These are phyloP conservation scores for Neocallimastix lanati DNA, from an alignment of 192 early-diverging fungal genomes.

Conservation along the genomic window DNA sequence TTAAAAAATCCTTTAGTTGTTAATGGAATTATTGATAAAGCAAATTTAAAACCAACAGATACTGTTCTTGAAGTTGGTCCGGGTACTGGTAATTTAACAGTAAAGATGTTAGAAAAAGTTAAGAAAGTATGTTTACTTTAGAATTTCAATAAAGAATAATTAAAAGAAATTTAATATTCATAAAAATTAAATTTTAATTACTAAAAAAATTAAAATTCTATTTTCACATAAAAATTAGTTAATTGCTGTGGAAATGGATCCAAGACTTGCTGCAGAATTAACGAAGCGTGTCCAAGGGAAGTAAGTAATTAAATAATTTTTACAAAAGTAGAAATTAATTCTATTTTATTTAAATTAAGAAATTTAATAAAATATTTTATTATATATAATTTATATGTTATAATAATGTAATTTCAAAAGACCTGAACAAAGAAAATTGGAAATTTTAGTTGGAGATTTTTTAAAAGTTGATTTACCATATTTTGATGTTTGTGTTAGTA, in stretches of 20 bases:
- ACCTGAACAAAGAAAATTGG: slow-evolving; percentile 58
- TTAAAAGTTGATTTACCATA: slow-evolving; percentile 91
- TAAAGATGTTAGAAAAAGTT: slow-evolving; percentile 76
- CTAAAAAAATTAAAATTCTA: too few species aligned
- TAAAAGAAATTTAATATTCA: background rate
- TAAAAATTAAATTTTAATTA: background rate
- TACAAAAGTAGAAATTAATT: too few species aligned
- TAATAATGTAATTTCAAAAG: too few species aligned
- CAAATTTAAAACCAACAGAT: slow-evolving; percentile 42
- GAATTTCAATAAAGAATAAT: too few species aligned
- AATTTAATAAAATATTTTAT: too few species aligned
- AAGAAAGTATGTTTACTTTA: slow-evolving; percentile 45
- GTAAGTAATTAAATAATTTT: slow-evolving; percentile 22
- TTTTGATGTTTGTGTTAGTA: slow-evolving; percentile 96
- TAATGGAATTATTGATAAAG: slow-evolving; percentile 93
- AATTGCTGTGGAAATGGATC: slow-evolving; percentile 89
- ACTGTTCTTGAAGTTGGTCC: slow-evolving; percentile 87
- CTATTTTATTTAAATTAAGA: too few species aligned
- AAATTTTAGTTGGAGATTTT: slow-evolving; percentile 95
- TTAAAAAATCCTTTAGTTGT: slow-evolving; percentile 94
- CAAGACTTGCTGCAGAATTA: slow-evolving; percentile 86
- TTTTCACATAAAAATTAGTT: background rate
- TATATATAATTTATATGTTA: too few species aligned
- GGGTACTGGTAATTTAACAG: slow-evolving; percentile 95
- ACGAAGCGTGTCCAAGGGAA: slow-evolving; percentile 92